Percentiles rank a stretch among this genome's conserved stretches.
Evolutionary conservation across 495 filamentous ascomycete species (phyloP).

Genomic region (Penicillium canariense): DNA sequence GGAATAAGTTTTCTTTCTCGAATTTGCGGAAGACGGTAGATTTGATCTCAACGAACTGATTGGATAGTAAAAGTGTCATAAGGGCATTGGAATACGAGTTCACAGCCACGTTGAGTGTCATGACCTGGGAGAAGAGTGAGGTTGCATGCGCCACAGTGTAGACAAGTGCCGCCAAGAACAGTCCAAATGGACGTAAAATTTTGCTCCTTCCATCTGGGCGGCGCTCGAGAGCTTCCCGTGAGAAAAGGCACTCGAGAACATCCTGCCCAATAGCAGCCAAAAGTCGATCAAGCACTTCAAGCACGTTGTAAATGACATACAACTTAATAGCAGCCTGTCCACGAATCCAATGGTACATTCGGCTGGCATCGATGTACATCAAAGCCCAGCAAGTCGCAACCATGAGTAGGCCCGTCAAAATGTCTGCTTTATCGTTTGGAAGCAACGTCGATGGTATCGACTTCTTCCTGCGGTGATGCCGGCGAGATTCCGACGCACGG

Average conservation of each 20-base stretch:
- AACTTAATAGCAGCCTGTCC: conserved; percentile 96
- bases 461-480: conserved; percentile 69
- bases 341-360: conserved; percentile 97
- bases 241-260: conserved; percentile 93
- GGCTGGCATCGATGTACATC: conserved; percentile 91
- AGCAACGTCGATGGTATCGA: conserved; percentile 80
- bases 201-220: conserved; percentile 87
- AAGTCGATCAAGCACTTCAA: conserved; percentile 85
- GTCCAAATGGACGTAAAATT: conserved; percentile 83
- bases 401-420: conserved; percentile 84
- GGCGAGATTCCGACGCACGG: conserved; percentile 30
- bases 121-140: conserved; percentile 92
- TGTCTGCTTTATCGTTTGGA: conserved; percentile 90
- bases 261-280: conserved; percentile 92
- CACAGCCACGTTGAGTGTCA: conserved; percentile 95
- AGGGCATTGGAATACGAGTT: conserved; percentile 98
- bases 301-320: conserved; percentile 96
- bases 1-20: conserved; percentile 96
- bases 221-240: conserved; percentile 83
- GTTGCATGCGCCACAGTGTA: conserved; percentile 88
- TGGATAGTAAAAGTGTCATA: conserved; percentile 84
- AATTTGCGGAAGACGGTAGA: conserved; percentile 96
- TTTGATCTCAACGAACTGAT: conserved; percentile 99
- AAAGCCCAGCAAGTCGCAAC: conserved; percentile 78
- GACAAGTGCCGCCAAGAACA: conserved; percentile 80